Percentiles rank a stretch among this genome's conserved stretches.
Evolutionary conservation across 352 stramenopile genomes (phyloP).

Genomic region (Blastocystis sp.): DNA sequence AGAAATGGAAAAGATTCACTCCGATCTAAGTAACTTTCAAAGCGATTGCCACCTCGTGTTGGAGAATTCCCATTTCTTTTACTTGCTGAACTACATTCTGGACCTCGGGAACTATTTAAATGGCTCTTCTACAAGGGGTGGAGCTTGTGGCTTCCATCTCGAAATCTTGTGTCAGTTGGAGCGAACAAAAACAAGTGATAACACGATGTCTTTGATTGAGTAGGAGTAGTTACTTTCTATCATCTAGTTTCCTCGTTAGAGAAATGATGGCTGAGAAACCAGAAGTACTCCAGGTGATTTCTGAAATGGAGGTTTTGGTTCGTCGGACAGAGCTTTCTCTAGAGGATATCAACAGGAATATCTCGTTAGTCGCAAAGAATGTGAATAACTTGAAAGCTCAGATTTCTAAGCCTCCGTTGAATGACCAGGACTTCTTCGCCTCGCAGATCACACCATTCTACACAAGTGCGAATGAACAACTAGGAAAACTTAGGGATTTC

Average conservation of each 20-base stretch:
- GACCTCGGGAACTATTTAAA: conserved; percentile 51
- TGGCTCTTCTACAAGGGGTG: not conserved
- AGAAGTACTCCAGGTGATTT: conserved; percentile 7
- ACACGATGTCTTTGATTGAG: conserved; percentile 11
- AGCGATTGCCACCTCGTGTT: not conserved
- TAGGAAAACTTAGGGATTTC: not conserved
- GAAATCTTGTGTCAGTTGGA: conserved; percentile 34
- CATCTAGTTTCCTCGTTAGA: conserved; percentile 20
- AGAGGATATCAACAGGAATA: not conserved
- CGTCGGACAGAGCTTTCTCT: conserved; percentile 25
- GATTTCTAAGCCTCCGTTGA: not conserved
- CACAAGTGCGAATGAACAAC: not conserved
- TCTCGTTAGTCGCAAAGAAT: not conserved
- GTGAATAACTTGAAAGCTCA: conserved; percentile 6
- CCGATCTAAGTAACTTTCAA: not conserved
- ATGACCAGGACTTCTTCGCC: conserved; percentile 1
- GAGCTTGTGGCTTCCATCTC: conserved; percentile 18
- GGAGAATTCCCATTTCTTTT: conserved; percentile 17
- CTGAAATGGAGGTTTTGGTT: not conserved
- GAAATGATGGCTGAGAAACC: not conserved
- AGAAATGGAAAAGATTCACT: not conserved
- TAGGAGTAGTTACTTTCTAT: not conserved
- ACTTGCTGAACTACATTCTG: not conserved
- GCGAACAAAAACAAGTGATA: conserved; percentile 13
- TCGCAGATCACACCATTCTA: not conserved